Evolutionary conservation across 106 monocot species (phyloP), one percentile per base, ranked within the genome.

Genomic region (Allium sativum): DNA sequence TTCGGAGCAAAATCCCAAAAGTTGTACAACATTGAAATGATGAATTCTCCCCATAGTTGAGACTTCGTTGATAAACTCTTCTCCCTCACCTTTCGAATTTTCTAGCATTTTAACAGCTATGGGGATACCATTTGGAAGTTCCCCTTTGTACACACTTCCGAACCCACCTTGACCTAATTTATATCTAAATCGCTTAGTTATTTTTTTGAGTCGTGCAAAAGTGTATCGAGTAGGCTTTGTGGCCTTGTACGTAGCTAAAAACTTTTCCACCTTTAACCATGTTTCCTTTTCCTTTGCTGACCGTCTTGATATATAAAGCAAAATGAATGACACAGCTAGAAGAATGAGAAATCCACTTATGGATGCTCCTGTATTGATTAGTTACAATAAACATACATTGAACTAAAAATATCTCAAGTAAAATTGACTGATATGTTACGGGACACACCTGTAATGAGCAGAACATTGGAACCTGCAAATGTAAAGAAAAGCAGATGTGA

Each of bases 51-150:
- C 82, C 12, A 82, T 75, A 5, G 74, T 72, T 0, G 74, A 53
- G 1, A 83, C 78, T 73, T 84, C 83, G 16, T 76, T 84, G 21
- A 76, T 73, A 66, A 84, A 84, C 8, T 80, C 84, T 41, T 71
- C 67, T 3, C 72, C 84, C 0, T 73, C 67, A 3, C 56, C 56
- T 61, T 55, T 84, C 0, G 79, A 66, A 15, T 45, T 68, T 44
- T 67, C 70, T 0, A 84, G 52, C 63, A 84, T 62, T 41, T 84
- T 81, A 0, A 81, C 64, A 6, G 76, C 81, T 8, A 73, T 68
- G 3, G 76, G 81, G 21, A 73, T 48, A 44, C 76, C 68, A 56
- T 65, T 76, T 21, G 59, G 64, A 12, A 81, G 59, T 41, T 57
- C 41, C 0, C 79, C 79, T 58, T 63, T 80, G 53, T 75, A 80